Percentiles rank a stretch among this genome's conserved stretches.
These are phyloP conservation scores for Dendrocalamus sinicus DNA, from an alignment of 176 grass and related monocot genomes.

Conservation along the genomic window DNA sequence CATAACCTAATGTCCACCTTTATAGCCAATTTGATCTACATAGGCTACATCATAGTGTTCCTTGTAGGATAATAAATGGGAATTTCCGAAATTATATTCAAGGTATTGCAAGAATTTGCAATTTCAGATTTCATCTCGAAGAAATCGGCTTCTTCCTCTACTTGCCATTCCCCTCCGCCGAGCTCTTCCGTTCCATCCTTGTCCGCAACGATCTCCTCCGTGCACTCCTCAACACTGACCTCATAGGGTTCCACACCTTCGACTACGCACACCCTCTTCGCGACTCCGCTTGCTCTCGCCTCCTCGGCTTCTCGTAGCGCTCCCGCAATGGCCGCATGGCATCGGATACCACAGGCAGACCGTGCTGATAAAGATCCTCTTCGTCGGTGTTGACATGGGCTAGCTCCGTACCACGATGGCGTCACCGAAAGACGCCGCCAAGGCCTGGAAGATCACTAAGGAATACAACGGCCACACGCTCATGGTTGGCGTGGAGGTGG, in stretches of 20 bases:
- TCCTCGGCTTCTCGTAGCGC: slow-evolving; percentile 34
- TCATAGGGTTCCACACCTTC: slow-evolving; percentile 59
- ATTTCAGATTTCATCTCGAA: too few relatives aligned
- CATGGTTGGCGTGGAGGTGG: slow-evolving; percentile 49
- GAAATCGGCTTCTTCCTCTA: slow-evolving; percentile 59
- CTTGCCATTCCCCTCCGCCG: slow-evolving; percentile 53
- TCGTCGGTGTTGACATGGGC: slow-evolving; percentile 50
- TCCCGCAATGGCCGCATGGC: slow-evolving; percentile 17
- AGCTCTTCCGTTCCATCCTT: slow-evolving; percentile 45
- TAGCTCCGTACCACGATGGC: slow-evolving; percentile 18
- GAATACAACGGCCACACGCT: slow-evolving; percentile 41
- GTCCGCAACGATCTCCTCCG: slow-evolving; percentile 42
- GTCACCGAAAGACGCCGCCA: slow-evolving; percentile 25
- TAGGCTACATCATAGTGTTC: too few relatives aligned
- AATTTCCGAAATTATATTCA: too few relatives aligned
- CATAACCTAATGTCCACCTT: too few relatives aligned
- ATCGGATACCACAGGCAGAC: slow-evolving; percentile 43
- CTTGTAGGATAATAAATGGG: too few relatives aligned
- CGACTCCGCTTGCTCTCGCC: slow-evolving; percentile 24
- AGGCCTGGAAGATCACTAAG: slow-evolving; percentile 35
- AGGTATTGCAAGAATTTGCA: too few relatives aligned
- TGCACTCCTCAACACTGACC: slow-evolving; percentile 52
- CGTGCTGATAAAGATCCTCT: slow-evolving; percentile 43
- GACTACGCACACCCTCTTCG: slow-evolving; percentile 33
- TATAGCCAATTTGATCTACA: too few relatives aligned